Percentiles rank a stretch among this genome's conserved stretches.
These are phyloP conservation scores for Aspergillus ruber DNA, from an alignment of 2,329 filamentous ascomycete genomes.

Conservation along the genomic window DNA sequence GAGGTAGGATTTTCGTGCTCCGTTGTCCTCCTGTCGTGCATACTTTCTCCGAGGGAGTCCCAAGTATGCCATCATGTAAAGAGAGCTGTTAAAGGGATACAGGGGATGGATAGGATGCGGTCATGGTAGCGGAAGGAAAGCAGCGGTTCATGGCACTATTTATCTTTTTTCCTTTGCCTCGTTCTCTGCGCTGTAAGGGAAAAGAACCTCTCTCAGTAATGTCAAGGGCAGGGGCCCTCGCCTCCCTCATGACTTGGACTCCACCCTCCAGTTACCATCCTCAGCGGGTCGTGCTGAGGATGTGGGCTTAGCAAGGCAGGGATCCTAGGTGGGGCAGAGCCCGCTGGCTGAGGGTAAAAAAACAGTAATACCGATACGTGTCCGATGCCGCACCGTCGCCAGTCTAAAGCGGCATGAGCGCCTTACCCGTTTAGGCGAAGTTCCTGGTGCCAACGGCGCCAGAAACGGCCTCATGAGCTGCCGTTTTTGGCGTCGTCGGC, in stretches of 20 bases:
- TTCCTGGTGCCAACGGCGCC: no score
- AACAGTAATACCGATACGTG: neutral
- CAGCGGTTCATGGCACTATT: neutral
- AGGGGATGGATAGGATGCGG: neutral
- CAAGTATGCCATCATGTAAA: constrained; percentile 4
- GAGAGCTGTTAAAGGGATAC: neutral
- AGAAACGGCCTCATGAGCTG: no score
- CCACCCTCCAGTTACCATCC: neutral
- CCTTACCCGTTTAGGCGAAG: no score
- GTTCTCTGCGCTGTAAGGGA: neutral
- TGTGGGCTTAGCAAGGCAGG: neutral
- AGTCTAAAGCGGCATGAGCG: no score
- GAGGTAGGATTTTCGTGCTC: no score
- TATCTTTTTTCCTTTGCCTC: neutral
- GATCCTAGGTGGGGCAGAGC: neutral
- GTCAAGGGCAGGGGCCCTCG: no score
- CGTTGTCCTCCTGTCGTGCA: constrained; percentile 2
- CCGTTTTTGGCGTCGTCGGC: no score
- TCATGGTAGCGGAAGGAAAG: neutral
- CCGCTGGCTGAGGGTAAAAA: neutral
- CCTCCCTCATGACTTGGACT: no score
- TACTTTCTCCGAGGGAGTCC: constrained; percentile 9
- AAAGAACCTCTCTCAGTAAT: neutral
- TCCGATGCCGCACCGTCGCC: no score
- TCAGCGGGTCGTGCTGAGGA: neutral